A percentile compares a stretch with the other conserved stretches of the same genome.
Conservation (phyloP, 805 yeast genomes). For the Ogataea philodendri region DNA sequence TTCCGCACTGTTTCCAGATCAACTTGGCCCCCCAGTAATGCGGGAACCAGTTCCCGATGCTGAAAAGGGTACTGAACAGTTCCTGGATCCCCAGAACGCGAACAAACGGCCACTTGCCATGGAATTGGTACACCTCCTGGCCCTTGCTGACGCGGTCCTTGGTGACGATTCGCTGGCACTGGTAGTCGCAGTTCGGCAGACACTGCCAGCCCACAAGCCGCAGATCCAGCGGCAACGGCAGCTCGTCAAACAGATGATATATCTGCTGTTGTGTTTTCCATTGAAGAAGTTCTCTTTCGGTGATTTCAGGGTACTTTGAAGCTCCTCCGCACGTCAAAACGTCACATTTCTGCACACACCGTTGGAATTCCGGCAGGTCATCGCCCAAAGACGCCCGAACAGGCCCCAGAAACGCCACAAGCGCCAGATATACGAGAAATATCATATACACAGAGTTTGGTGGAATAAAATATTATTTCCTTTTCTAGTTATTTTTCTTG, state of each 20-base stretch:
- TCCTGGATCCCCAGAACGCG: conserved; percentile 84
- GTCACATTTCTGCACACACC: conserved; percentile 54
- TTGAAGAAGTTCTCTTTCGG: conserved; percentile 26
- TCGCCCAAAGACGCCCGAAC: conserved; percentile 59
- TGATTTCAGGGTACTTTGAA: conserved; percentile 25
- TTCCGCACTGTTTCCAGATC: conserved; percentile 26
- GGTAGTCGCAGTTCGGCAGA: conserved; percentile 82
- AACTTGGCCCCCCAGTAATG: conserved; percentile 50
- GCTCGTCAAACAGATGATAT: conserved; percentile 36
- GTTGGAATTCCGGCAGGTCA: conserved; percentile 51
- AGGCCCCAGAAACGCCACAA: conserved; percentile 2
- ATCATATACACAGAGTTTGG: conserved; percentile 2
- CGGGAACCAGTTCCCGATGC: conserved; percentile 66
- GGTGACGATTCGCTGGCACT: conserved; percentile 81
- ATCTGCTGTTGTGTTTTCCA: conserved; percentile 33
- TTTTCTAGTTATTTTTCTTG: conserved; percentile 5
- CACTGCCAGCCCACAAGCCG: conserved; percentile 69
- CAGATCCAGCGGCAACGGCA: conserved; percentile 43
- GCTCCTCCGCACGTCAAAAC: conserved; percentile 29
- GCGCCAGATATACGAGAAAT: conserved; percentile 1
- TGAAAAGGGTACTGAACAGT: conserved; percentile 73
- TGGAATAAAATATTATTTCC: background rate
- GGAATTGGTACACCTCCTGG: conserved; percentile 76
- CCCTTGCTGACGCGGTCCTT: conserved; percentile 43
- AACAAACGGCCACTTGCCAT: conserved; percentile 96